Base-by-base conservation (phyloP, 805 yeast species). In the Candida sithepensis region DNA sequence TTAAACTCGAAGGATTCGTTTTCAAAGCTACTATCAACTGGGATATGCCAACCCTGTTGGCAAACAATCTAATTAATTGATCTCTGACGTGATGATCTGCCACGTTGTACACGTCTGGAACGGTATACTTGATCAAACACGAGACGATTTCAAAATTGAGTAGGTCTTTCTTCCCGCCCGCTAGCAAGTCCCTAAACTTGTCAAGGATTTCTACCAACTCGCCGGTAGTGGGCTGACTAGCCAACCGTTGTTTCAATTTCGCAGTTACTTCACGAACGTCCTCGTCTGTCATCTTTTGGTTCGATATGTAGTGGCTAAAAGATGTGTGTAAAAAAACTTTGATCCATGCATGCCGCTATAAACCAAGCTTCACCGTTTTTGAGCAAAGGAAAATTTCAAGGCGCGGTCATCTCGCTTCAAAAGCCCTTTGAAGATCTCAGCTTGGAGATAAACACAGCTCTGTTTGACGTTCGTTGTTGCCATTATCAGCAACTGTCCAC, bases 1-100 rank as follows among this genome's bases (percentile, higher is more conserved):
- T 14, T n/a, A 39, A 5, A 13, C 13, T 19, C 4, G 30, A 30
- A 4, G 34, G 39, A 38, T 44, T 38, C 5, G 49, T 10, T 34
- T 49, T 53, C 12, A 48, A 12, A 19, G 43, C 48, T 3, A 46
- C 34, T 10, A 55, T 48, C 12, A 60, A 36, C 18, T 59, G 63
- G 4, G 60, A 57, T 2, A 64, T 3, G 0, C 63, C 65, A 1
- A 63, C 52, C 36, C 61, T 46, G n/a, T 52, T 50, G 10, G 46
- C 37, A n/a, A 64, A 40, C 10, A 58, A 34, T 8, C 41, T 45
- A 12, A 28, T 12, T 0, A 58, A 22, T 1, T 23, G 19, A 1
- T 19, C 7, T 24, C 51, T 44, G 2, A 46, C 18, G 1, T 44
- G 28, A 1, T 23, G 2, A 12, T 55, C 58, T 9, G 54, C 16